Evolutionary conservation across 257 asterid genomes (phyloP).

Genomic region (Perilla frutescens): DNA sequence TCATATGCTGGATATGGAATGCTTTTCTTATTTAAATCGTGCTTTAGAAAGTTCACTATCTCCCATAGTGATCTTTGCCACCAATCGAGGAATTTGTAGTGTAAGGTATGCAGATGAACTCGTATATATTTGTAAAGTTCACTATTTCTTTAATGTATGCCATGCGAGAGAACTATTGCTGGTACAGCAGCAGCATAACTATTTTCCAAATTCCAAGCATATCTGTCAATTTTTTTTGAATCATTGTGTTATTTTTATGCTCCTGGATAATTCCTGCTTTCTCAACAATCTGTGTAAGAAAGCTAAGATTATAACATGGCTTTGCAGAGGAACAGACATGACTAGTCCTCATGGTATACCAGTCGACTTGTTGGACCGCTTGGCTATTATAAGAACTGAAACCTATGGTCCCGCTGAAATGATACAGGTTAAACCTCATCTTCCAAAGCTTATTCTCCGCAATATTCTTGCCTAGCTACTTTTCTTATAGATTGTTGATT

Average conservation of each 20-base stretch:
- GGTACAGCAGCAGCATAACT: too few species aligned
- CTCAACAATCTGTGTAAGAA: not conserved
- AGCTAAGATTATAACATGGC: constrained; percentile 18
- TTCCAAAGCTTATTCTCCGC: not conserved
- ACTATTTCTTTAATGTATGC: not conserved
- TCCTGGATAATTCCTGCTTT: not conserved
- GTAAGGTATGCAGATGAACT: constrained; percentile 62
- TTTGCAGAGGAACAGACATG: constrained; percentile 93
- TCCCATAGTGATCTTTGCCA: constrained; percentile 93
- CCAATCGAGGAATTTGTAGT: constrained; percentile 87
- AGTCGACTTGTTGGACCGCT: constrained; percentile 85
- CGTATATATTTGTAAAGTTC: not conserved
- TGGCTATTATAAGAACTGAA: constrained; percentile 89
- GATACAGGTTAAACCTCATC: constrained; percentile 72
- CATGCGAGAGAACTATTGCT: too few species aligned
- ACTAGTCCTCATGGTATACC: constrained; percentile 96
- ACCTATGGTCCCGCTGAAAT: constrained; percentile 97
- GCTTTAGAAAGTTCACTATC: constrained; percentile 88
- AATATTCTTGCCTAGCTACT: not conserved
- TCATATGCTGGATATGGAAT: constrained; percentile 97
- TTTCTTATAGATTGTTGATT: constrained; percentile 19
- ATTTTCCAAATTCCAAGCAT: not conserved
- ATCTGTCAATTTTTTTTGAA: not conserved
- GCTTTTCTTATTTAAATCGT: constrained; percentile 89
- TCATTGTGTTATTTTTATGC: not conserved